Evolutionary conservation across 768 basidiomycete species (phyloP).

Genomic region (Fomitopsis serialis): DNA sequence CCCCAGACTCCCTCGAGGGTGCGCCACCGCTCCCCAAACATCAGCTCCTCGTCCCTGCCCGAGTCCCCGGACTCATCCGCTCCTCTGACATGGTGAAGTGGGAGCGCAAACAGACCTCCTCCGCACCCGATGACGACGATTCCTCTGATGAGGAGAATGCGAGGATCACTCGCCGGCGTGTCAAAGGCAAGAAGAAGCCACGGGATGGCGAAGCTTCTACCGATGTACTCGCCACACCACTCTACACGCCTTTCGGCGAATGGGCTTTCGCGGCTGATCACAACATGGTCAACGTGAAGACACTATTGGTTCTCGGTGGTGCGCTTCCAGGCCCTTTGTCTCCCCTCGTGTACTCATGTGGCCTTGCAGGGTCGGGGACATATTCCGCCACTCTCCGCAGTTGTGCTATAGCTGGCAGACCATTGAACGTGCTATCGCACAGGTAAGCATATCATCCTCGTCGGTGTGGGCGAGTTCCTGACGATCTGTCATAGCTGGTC

Average conservation of each 20-base stretch:
- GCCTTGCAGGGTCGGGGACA: not conserved
- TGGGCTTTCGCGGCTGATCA: slow-evolving; percentile 6
- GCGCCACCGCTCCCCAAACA: not conserved
- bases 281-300: not conserved
- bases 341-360: not conserved
- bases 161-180: not conserved
- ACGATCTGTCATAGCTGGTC: slow-evolving; percentile 8
- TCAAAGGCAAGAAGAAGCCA: not conserved
- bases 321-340: not conserved
- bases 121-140: not conserved
- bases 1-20: not conserved
- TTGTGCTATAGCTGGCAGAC: slow-evolving; percentile 1
- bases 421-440: slow-evolving; percentile 1
- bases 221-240: not conserved
- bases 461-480: too few relatives aligned
- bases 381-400: slow-evolving; percentile 5
- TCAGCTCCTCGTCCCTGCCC: not conserved
- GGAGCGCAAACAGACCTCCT: not conserved
- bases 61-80: not conserved
- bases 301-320: not conserved
- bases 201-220: not conserved
- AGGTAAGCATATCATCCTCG: slow-evolving; percentile 7
- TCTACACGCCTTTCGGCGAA: slow-evolving; percentile 1
- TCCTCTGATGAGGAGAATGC: not conserved
- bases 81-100: not conserved